phyloP scores from a whole-genome alignment of 495 filamentous ascomycete species.

The Talaromyces thailandensis region DNA sequence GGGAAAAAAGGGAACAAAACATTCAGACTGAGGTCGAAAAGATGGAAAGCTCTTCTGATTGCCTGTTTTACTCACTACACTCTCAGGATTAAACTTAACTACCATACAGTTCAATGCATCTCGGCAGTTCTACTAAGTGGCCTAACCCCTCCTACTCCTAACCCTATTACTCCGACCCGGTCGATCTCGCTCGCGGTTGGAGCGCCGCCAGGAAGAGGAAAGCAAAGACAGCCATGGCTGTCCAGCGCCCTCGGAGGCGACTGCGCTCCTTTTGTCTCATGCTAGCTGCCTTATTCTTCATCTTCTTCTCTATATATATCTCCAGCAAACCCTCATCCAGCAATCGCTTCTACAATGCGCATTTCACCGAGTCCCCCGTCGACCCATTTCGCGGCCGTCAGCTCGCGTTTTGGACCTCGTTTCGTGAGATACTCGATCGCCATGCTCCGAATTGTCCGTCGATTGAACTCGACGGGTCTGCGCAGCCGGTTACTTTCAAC shows the following conservation, averaged over 20 bases:
- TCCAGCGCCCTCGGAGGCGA: conserved; percentile 6
- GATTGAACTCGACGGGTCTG: conserved; percentile 16
- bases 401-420: conserved; percentile 30
- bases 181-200: neutral
- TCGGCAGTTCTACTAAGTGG: neutral
- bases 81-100: neutral
- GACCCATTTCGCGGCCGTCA: conserved; percentile 18
- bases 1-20: neutral
- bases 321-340: conserved; percentile 23
- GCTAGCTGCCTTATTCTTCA: conserved; percentile 15
- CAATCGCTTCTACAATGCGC: conserved; percentile 27
- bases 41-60: neutral
- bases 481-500: conserved; percentile 21
- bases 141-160: neutral
- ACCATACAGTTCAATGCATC: neutral
- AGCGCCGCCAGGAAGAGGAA: neutral
- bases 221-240: conserved; percentile 1
- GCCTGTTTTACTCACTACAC: neutral
- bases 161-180: neutral
- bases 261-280: conserved; percentile 9
- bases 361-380: conserved; percentile 20
- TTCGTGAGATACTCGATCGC: conserved; percentile 25
- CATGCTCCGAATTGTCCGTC: conserved; percentile 23
- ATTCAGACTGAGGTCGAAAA: neutral
- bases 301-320: conserved; percentile 29